These are phyloP conservation scores for Parsonsia alboflavescens DNA, from an alignment of 257 asterid genomes.

Conservation along the genomic window DNA sequence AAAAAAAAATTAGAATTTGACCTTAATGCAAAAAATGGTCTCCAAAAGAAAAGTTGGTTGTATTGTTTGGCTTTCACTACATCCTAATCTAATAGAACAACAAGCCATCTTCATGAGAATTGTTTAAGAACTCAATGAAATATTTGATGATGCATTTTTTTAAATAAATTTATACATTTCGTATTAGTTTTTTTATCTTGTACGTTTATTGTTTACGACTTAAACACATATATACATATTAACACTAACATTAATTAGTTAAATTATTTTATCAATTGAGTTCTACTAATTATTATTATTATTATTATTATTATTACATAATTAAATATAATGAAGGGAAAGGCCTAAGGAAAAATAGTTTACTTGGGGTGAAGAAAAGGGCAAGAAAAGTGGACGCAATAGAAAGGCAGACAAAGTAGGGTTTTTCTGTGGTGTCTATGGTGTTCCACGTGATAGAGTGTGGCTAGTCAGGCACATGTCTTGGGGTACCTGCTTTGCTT, in stretches of 20 bases:
- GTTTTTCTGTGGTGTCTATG: slow-evolving; percentile 33
- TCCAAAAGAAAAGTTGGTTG: neutral
- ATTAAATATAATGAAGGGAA: slow-evolving; percentile 12
- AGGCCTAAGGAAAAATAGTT: slow-evolving; percentile 8
- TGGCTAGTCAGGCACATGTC: slow-evolving; percentile 35
- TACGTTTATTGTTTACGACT: too few species aligned
- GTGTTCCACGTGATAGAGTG: slow-evolving; percentile 44
- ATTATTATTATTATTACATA: too few species aligned
- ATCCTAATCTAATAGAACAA: neutral
- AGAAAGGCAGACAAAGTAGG: slow-evolving; percentile 27
- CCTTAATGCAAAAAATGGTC: neutral
- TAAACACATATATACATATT: too few species aligned
- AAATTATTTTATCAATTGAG: too few species aligned
- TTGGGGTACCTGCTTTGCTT: neutral
- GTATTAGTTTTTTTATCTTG: too few species aligned
- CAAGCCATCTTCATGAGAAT: neutral
- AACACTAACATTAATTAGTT: too few species aligned
- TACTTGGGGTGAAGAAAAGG: neutral
- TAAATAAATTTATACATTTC: neutral
- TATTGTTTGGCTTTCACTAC: neutral
- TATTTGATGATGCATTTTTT: too few species aligned
- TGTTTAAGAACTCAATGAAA: neutral
- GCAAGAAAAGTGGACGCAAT: neutral
- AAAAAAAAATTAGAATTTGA: too few species aligned
- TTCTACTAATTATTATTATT: too few species aligned